Conservation (phyloP, 306 rosid genomes). For the Medicago truncatula region MtrunA17r5.0-ANR NC_053044.1:35672001-35672500, state of each 20-base stretch:
- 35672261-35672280: conserved; percentile 97
- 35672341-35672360: conserved; percentile 84
- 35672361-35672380: conserved; percentile 47
- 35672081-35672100: conserved; percentile 39
- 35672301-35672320: conserved; percentile 78
- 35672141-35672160: conserved; percentile 4
- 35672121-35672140: conserved; percentile 38
- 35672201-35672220: conserved; percentile 78
- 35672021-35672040: conserved; percentile 66
- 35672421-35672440: conserved; percentile 38
- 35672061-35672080: conserved; percentile 61
- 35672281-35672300: conserved; percentile 83
- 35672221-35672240: conserved; percentile 70
- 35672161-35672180: conserved; percentile 36
- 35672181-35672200: conserved; percentile 55
- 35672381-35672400: no score
- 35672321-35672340: conserved; percentile 86
- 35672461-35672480: not conserved
- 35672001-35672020: conserved; percentile 71
- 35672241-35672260: conserved; percentile 92
- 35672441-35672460: not conserved
- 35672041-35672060: conserved; percentile 64
- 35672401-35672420: not conserved
- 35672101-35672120: conserved; percentile 34
- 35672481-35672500: no score